These are phyloP conservation scores for Globisporangium lucens DNA, from an alignment of 352 stramenopile genomes.

Conservation along the genomic window DNA sequence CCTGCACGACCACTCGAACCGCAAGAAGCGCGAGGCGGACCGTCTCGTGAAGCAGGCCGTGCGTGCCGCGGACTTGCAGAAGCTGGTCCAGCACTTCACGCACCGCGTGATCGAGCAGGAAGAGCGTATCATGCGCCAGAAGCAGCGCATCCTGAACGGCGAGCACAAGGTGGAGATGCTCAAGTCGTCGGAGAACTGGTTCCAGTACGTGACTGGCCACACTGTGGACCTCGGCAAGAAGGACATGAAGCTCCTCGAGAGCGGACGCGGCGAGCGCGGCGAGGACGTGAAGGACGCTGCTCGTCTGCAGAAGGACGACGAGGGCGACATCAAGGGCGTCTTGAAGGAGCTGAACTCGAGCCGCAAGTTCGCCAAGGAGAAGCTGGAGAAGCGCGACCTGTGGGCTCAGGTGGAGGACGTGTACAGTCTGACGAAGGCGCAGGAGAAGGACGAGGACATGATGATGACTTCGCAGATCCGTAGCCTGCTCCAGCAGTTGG, in stretches of 20 bases:
- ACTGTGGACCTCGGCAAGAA: slow-evolving; percentile 76
- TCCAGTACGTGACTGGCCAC: slow-evolving; percentile 83
- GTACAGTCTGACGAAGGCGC: slow-evolving; percentile 74
- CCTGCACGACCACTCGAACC: slow-evolving; percentile 79
- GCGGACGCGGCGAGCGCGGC: slow-evolving; percentile 51
- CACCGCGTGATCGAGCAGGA: slow-evolving; percentile 88
- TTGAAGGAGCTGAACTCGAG: slow-evolving; percentile 60
- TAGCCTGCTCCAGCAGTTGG: slow-evolving; percentile 79
- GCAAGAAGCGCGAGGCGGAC: slow-evolving; percentile 86
- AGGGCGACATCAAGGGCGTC: slow-evolving; percentile 70
- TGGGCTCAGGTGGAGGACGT: slow-evolving; percentile 85
- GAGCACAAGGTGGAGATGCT: slow-evolving; percentile 91
- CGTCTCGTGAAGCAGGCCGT: slow-evolving; percentile 82
- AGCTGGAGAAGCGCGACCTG: slow-evolving; percentile 82
- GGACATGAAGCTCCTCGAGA: slow-evolving; percentile 79
- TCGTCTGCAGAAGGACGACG: slow-evolving; percentile 83
- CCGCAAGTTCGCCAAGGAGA: slow-evolving; percentile 64
- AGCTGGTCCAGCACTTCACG: slow-evolving; percentile 87
- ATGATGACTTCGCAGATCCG: slow-evolving; percentile 91
- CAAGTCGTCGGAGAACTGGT: slow-evolving; percentile 89
- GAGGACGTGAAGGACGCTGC: slow-evolving; percentile 81
- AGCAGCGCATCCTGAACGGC: slow-evolving; percentile 86
- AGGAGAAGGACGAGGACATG: slow-evolving; percentile 91
- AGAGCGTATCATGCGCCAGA: slow-evolving; percentile 88
- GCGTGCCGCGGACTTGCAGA: slow-evolving; percentile 80